Conservation (phyloP, 176 grass and related monocot genomes). For the Luzula sylvatica region DNA sequence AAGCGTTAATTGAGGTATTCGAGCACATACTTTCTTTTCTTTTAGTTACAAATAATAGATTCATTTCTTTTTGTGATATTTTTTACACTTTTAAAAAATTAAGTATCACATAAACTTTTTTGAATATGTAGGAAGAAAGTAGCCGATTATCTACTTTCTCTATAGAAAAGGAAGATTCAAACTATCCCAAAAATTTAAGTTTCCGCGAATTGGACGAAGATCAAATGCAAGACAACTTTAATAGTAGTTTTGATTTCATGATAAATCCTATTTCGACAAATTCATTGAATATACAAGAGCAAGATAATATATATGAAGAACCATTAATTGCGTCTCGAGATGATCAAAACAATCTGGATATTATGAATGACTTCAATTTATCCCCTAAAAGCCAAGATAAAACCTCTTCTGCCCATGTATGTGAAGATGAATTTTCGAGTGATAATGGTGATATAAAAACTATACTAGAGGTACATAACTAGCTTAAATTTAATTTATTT, state of each 20-base stretch:
- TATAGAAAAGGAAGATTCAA: constrained; percentile 6
- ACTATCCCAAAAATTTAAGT: constrained; percentile 23
- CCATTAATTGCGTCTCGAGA: neutral
- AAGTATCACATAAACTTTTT: no score
- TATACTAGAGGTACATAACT: constrained; percentile 33
- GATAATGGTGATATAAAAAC: constrained; percentile 31
- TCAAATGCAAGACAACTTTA: neutral
- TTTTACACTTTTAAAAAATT: no score
- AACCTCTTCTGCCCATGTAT: constrained; percentile 5
- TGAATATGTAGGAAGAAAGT: constrained; percentile 17
- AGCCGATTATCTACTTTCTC: constrained; percentile 6
- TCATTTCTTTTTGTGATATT: no score
- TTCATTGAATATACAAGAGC: neutral
- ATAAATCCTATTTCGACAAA: neutral
- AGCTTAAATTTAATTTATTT: neutral
- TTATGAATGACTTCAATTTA: neutral
- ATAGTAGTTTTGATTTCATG: neutral
- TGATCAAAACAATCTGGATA: neutral
- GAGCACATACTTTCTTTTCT: neutral
- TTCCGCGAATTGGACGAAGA: neutral
- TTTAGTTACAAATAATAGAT: neutral
- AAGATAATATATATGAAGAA: neutral
- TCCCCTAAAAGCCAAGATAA: neutral
- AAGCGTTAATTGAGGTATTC: constrained; percentile 9
- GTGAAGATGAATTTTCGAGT: constrained; percentile 25